Base-by-base conservation (phyloP, 1,284 basidiomycete genomes). In the Melampsora larici-populina region DNA sequence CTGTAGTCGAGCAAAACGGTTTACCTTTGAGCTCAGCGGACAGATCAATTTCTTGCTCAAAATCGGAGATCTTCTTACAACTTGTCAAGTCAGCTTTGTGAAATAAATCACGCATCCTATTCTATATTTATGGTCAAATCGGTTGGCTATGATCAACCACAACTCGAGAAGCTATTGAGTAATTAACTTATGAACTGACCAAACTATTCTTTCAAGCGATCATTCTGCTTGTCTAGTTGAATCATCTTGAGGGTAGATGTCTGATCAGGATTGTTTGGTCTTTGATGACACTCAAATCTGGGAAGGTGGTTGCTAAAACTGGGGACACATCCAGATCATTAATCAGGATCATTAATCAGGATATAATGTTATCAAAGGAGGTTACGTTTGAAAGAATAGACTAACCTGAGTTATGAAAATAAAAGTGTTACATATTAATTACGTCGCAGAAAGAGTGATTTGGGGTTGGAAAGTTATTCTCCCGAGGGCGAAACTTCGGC, bases 191-290 rank as follows among this genome's bases (percentile, higher is more conserved):
- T 29, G 36, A 33, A 82, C 86, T 36, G 60, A 92, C 91, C 90
- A 88, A 66, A 96, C 87, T 29, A 99, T 81, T 97, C 95, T 84
- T 97, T 97, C 71, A 99, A 86, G 11, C 96, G 86, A 81, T 94
- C 93, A 80, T 98, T 99, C 83, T 98, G 95, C 84, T 94, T 97
- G 85, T 97, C 94, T 0, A 99, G 88, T 82, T 97, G 94, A 15
- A 96, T 90, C 82, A 91, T 94, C 0, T 91, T 91, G 63, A 97
- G 82, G 0, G 90, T 89, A 78, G 88, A 87, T 80, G 89, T 90
- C 15, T 87, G 86, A 60, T 85, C 85, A 11, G 84, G 85, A 65
- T 87, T 88, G 0, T 83, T 82, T n/a, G 48, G 67, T 78, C 51
- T 93, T 91, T 1, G 5, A 24, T 8, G 5, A 24, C 58, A 26